These are phyloP conservation scores for Corynascus novoguineensis DNA, from an alignment of 495 filamentous ascomycete genomes.

Conservation along the genomic window DNA sequence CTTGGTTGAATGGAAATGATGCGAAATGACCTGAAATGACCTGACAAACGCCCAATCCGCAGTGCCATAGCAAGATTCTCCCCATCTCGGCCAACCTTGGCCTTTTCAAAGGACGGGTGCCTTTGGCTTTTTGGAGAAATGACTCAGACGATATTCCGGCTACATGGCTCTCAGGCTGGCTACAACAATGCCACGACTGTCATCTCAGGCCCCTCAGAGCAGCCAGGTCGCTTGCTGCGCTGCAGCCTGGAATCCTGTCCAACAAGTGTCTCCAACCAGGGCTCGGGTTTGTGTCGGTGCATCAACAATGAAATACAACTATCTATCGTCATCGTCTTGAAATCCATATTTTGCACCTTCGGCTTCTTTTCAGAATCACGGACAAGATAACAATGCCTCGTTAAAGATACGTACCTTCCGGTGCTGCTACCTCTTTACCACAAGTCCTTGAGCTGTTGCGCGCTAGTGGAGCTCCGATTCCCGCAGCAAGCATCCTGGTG, in stretches of 20 bases:
- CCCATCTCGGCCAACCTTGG: neutral
- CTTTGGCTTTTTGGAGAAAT: neutral
- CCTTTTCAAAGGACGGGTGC: neutral
- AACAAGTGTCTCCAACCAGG: too few species aligned
- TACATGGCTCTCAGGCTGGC: neutral
- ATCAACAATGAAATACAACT: too few species aligned
- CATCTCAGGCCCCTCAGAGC: neutral
- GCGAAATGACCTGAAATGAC: too few species aligned
- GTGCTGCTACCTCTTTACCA: too few species aligned
- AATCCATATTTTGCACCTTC: too few species aligned
- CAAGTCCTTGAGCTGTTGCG: neutral
- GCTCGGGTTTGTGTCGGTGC: too few species aligned
- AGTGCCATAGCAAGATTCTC: neutral
- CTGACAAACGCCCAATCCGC: neutral
- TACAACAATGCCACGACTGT: neutral
- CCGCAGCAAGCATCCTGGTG: slow-evolving; percentile 8
- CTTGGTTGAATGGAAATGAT: neutral
- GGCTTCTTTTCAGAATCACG: too few species aligned
- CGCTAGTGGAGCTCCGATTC: neutral
- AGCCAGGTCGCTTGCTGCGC: neutral
- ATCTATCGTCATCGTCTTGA: too few species aligned
- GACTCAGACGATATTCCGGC: neutral
- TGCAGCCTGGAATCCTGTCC: too few species aligned
- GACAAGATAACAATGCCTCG: too few species aligned
- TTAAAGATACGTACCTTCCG: too few species aligned